Base-by-base conservation (phyloP, 73 alveolate species). In the Urostyla sp. region DNA sequence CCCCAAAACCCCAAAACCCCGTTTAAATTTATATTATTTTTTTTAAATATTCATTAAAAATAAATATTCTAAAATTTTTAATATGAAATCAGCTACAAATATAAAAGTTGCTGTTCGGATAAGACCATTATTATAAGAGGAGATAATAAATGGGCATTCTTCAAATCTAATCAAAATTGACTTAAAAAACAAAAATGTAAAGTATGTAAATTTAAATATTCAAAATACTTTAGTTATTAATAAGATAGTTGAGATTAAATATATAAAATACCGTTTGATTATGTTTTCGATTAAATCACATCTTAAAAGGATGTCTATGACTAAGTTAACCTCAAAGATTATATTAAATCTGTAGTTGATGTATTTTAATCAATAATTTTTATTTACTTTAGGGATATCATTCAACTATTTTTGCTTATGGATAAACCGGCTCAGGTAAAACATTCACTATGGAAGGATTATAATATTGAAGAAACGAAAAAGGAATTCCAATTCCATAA, bases 371-470 rank as follows among this genome's bases (percentile, higher is more conserved):
- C 16, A 11, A 11, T 5, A 11, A 40, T 6, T 51, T 49, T 53
- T 40, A 5, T 43, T 63, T 34, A 38, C 24, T 38, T 43, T 58
- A 63, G 53, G 92, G 92, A 20, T 84, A 51, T 69, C 92, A 84
- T 49, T 87, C 84, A 7, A 84, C 92, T 1, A 56, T 84, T 35
- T 84, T 84, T 30, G 92, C 92, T 0, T 84, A 84, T 59, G 92
- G 92, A 32, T 53, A 84, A 59, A 84, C 92, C 1, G 92, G 92
- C 3, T 74, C 88, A 20, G 92, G 92, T 0, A 84, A 84, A 44
- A 84, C 92, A 0, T 69, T 46, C 54, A 84, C 92, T 1, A 84
- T 84, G 92, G 92, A 84, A 52, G 92, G 92, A 6, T 84, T 74
- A 51, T 60, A 58, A 0, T 84, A 84, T 35, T 34, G 10, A 0